Evolutionary conservation across 345 rosid genomes (phyloP), one percentile per base, ranked within the genome.

Genomic region (Populus simonii): DNA sequence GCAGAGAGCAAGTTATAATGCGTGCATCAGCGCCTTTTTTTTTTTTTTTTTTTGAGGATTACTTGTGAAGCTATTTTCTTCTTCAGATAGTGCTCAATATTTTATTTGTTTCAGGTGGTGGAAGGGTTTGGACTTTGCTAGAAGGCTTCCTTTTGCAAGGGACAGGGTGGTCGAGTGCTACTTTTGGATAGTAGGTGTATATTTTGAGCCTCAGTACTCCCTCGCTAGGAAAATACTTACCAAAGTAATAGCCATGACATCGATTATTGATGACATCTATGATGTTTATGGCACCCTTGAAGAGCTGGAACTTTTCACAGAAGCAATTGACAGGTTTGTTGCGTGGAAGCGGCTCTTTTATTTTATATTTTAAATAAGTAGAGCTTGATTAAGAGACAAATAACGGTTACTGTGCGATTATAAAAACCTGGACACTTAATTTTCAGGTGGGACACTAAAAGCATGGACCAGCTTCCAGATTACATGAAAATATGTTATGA

Each of bases 221-320:
- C 1, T 49, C 5, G 82, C 35, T 23, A 77, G 89, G 55, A 68
- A 3, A 66, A 51, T 33, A 17, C 15, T 77, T 65, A 81, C 84
- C 45, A 85, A 81, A 79, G 13, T 80, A 1, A 73, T 83, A 4
- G 66, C 84, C 59, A 41, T 87, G 57, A 4, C 78, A 9, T 79
- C 88, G 23, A 49, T 70, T 13, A 35, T 79, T 0, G 89, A 87
- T 76, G 90, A 87, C 20, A 81, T 78, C 16, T 85, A 81, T 25
- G 90, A 85, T 73, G 70, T 49, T 15, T 80, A 82, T 76, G 90
- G 88, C 57, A 85, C 90, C 15, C 57, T 51, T 20, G 83, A 87
- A 18, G 88, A 87, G 63, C 88, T 85, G 43, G 41, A 76, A 66
- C 79, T 80, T 33, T 76, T 85, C 35, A 83, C 88, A 0, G 43